Percentiles rank a stretch among this genome's conserved stretches.
Evolutionary conservation across 2,329 filamentous ascomycete genomes (phyloP).

Genomic region (Colletotrichum cereale): DNA sequence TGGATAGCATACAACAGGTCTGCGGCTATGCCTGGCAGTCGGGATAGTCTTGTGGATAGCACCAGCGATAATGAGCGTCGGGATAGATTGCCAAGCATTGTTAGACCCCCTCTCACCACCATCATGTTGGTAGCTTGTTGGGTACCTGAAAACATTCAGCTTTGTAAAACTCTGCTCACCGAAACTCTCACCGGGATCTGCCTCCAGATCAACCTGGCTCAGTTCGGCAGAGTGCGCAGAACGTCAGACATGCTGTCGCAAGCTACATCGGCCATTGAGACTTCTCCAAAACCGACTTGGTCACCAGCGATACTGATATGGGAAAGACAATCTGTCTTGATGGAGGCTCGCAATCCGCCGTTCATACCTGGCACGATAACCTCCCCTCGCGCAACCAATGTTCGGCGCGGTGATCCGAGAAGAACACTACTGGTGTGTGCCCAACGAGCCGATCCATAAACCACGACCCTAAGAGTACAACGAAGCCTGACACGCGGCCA

Average conservation of each 20-base stretch:
- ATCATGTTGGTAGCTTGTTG: background rate
- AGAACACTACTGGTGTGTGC: background rate
- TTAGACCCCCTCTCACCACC: background rate
- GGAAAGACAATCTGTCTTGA: background rate
- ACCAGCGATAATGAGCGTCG: no score
- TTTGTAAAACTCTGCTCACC: no score
- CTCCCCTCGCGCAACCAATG: background rate
- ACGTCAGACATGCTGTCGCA: background rate
- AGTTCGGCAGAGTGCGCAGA: background rate
- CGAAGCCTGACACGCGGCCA: constrained; percentile 1
- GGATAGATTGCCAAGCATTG: background rate
- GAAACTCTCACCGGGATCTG: background rate
- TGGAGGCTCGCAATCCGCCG: constrained; percentile 7
- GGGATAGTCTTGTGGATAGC: background rate
- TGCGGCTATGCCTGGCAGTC: no score
- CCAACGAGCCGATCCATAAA: background rate
- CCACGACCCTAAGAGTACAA: background rate
- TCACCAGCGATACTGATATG: background rate
- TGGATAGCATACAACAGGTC: background rate
- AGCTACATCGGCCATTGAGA: background rate
- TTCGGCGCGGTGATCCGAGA: constrained; percentile 27
- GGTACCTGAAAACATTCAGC: background rate
- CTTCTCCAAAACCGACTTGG: background rate
- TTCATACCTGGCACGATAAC: background rate
- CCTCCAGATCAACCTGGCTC: background rate